Percentiles rank a stretch among this genome's conserved stretches.
Evolutionary conservation across 257 asterid species (phyloP).

Genomic region (Pogostemon cablin): DNA sequence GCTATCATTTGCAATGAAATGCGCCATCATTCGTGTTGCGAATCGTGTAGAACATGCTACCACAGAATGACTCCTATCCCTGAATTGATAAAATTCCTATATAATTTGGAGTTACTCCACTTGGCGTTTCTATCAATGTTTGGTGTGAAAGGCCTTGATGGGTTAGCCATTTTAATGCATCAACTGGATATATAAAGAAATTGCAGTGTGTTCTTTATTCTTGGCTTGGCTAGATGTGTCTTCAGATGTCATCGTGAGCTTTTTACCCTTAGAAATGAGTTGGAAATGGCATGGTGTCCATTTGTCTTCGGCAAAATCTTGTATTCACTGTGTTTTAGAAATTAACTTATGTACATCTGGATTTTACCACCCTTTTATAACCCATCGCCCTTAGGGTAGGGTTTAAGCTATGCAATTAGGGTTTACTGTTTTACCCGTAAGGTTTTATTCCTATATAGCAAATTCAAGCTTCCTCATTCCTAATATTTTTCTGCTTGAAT

Average conservation of each 20-base stretch:
- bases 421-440: too few species aligned
- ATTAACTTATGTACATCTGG: too few species aligned
- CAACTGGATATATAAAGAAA: conserved; percentile 7
- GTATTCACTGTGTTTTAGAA: too few species aligned
- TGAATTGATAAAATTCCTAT: too few species aligned
- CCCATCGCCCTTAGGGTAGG: too few species aligned
- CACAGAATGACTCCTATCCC: not conserved
- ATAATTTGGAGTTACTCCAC: too few species aligned
- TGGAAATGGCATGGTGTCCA: conserved; percentile 5
- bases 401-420: too few species aligned
- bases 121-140: not conserved
- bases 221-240: conserved; percentile 4
- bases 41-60: not conserved
- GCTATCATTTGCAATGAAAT: too few species aligned
- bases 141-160: conserved; percentile 8
- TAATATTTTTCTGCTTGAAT: not conserved
- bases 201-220: not conserved
- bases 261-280: not conserved
- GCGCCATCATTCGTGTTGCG: too few species aligned
- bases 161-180: not conserved
- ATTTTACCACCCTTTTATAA: too few species aligned
- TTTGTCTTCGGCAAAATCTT: not conserved
- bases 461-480: not conserved
- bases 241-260: not conserved
- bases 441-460: not conserved